Evolutionary conservation across 2,329 filamentous ascomycete species (phyloP).

Genomic region (Endocalyx cinctus): DNA sequence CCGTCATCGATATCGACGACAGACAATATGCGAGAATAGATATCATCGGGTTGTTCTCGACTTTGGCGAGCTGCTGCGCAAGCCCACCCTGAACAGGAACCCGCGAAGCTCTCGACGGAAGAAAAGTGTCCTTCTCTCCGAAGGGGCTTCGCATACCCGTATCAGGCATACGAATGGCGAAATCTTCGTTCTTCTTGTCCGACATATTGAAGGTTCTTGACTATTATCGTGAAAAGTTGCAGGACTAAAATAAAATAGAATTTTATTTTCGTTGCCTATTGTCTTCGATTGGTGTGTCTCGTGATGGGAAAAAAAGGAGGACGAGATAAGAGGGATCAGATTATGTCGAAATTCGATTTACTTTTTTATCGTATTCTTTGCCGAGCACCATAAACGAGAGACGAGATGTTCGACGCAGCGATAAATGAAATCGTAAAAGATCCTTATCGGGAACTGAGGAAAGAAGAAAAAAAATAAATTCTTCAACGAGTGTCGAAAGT

Average conservation of each 20-base stretch:
- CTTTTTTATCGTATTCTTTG: too few species aligned
- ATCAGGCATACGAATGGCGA: slow-evolving; percentile 65
- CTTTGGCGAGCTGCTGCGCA: slow-evolving; percentile 36
- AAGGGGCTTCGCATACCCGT: slow-evolving; percentile 42
- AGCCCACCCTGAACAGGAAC: slow-evolving; percentile 32
- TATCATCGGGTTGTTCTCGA: slow-evolving; percentile 71
- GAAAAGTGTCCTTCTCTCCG: slow-evolving; percentile 50
- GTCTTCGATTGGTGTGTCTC: too few species aligned
- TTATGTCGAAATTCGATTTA: slow-evolving; percentile 4
- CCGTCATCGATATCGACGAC: slow-evolving; percentile 98
- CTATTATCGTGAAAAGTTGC: too few species aligned
- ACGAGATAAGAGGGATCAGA: slow-evolving; percentile 10
- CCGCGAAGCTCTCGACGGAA: slow-evolving; percentile 30
- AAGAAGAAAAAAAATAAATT: neutral
- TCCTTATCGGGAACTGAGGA: neutral
- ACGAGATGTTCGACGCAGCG: neutral
- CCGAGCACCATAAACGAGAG: too few species aligned
- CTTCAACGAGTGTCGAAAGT: too few species aligned
- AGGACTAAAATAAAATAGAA: too few species aligned
- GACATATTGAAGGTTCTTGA: slow-evolving; percentile 62
- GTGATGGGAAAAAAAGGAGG: neutral
- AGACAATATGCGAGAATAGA: slow-evolving; percentile 88
- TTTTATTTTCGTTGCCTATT: too few species aligned
- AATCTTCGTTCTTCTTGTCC: slow-evolving; percentile 87
- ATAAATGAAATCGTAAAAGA: neutral